Evolutionary conservation across 805 yeast genomes (phyloP).

Genomic region (Hermanozyma aechmeae): DNA sequence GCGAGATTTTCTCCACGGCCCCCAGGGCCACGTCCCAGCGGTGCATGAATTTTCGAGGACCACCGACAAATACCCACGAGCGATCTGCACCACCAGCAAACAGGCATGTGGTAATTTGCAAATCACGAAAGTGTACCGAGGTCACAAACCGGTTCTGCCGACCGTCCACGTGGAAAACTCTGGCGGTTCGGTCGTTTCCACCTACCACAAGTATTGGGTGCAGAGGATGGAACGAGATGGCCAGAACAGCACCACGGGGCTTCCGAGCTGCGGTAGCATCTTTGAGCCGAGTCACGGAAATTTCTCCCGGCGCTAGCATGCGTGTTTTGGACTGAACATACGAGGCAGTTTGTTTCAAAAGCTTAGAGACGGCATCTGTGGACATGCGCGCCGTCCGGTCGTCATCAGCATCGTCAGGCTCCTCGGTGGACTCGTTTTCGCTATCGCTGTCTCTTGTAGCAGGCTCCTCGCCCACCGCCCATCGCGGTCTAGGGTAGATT

Average conservation of each 20-base stretch:
- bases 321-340: constrained; percentile 37
- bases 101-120: constrained; percentile 71
- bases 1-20: constrained; percentile 69
- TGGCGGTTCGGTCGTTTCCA: constrained; percentile 83
- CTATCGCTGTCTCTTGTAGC: not conserved
- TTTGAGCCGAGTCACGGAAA: constrained; percentile 73
- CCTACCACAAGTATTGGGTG: constrained; percentile 82
- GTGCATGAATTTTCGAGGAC: constrained; percentile 86
- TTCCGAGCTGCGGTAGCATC: constrained; percentile 73
- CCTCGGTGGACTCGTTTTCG: constrained; percentile 6
- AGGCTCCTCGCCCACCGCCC: constrained; percentile 25
- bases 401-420: constrained; percentile 9
- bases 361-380: constrained; percentile 22
- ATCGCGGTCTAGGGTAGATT: constrained; percentile 69
- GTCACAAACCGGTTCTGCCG: constrained; percentile 73
- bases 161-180: constrained; percentile 89
- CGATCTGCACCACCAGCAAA: constrained; percentile 39
- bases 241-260: constrained; percentile 76
- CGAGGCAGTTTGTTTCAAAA: constrained; percentile 23
- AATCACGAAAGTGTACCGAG: constrained; percentile 65
- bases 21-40: constrained; percentile 78
- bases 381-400: constrained; percentile 2
- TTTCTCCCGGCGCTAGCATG: constrained; percentile 56
- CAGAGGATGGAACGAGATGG: constrained; percentile 74
- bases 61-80: constrained; percentile 68